Evolutionary conservation across 108 stramenopile genomes (phyloP).

Genomic region (Cyclotella atomus): DNA sequence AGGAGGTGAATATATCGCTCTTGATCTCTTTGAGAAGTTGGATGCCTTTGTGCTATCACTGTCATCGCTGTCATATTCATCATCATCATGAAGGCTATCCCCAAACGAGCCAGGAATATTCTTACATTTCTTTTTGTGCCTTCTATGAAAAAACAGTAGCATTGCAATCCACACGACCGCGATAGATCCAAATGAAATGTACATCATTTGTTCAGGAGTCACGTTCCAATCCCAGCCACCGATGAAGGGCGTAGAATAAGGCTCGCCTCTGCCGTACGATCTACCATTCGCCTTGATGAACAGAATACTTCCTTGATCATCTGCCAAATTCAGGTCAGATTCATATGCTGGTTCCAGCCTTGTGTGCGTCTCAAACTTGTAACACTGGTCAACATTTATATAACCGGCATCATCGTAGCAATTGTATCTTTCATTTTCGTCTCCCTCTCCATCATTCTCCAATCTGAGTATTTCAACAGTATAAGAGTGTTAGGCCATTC

Average conservation of each 20-base stretch:
- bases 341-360: slow-evolving; percentile 2
- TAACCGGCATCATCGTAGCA: slow-evolving; percentile 48
- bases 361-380: slow-evolving; percentile 44
- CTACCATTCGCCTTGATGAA: slow-evolving; percentile 15
- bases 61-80: neutral
- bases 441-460: slow-evolving; percentile 28
- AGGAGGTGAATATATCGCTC: slow-evolving; percentile 3
- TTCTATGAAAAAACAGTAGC: neutral
- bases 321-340: slow-evolving; percentile 20
- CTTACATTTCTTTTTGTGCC: neutral
- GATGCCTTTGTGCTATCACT: neutral
- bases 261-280: slow-evolving; percentile 23
- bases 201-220: slow-evolving; percentile 9
- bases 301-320: slow-evolving; percentile 26
- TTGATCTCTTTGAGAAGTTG: neutral
- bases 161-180: neutral
- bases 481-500: no score
- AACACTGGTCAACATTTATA: slow-evolving; percentile 42
- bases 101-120: no score
- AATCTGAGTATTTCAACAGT: no score
- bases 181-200: neutral
- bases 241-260: slow-evolving; percentile 11
- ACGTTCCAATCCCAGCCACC: neutral
- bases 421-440: slow-evolving; percentile 26
- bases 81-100: neutral